These are phyloP conservation scores for Nissolia schottii DNA, from an alignment of 306 rosid genomes.

Conservation along the genomic window DNA sequence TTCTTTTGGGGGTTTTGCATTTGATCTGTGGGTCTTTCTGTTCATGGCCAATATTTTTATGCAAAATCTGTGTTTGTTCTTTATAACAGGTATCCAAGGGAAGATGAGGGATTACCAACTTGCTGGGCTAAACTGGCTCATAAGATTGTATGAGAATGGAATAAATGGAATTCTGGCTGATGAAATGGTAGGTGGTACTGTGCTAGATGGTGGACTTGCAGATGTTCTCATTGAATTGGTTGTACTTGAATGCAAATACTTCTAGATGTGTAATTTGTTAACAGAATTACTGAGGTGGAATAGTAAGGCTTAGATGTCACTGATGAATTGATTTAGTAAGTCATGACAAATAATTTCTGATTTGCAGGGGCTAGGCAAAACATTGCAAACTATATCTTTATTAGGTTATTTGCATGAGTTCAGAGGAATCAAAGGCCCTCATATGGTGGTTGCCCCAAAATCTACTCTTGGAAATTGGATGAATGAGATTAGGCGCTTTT, in stretches of 20 bases:
- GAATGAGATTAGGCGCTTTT: constrained; percentile 97
- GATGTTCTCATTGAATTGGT: background rate
- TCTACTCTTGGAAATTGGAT: constrained; percentile 99
- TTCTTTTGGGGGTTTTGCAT: background rate
- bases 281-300: background rate
- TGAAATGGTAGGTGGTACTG: constrained; percentile 85
- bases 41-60: background rate
- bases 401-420: constrained; percentile 92
- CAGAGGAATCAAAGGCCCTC: constrained; percentile 94
- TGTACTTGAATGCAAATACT: background rate
- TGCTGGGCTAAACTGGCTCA: constrained; percentile 97
- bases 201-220: constrained; percentile 12
- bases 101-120: constrained; percentile 98
- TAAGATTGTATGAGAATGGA: constrained; percentile 91
- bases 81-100: constrained; percentile 77
- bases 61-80: constrained; percentile 8
- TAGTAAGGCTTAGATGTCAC: background rate
- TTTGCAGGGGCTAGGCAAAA: constrained; percentile 95
- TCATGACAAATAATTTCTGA: constrained; percentile 14
- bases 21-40: background rate
- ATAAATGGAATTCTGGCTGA: constrained; percentile 97
- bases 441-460: constrained; percentile 99
- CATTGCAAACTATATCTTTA: constrained; percentile 92
- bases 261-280: background rate
- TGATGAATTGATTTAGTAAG: background rate